Conservation (phyloP, 1,139 yeast species). For the Candida mesenterica region DNA sequence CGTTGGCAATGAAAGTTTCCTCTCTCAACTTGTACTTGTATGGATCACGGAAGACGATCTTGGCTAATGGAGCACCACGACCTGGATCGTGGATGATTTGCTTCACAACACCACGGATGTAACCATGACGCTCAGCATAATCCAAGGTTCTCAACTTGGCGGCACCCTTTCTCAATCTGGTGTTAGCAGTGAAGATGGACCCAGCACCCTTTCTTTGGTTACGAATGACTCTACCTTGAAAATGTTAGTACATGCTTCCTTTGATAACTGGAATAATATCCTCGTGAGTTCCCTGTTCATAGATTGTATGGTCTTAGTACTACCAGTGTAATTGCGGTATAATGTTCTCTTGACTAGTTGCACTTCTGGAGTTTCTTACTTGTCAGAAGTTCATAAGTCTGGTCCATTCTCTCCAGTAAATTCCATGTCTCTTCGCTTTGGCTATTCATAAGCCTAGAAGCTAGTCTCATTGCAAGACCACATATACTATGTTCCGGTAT, state of each 20-base stretch:
- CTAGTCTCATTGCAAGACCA: too few species aligned
- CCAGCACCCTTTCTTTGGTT: slow-evolving; percentile 99
- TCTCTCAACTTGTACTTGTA: slow-evolving; percentile 97
- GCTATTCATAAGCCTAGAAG: too few species aligned
- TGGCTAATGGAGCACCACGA: slow-evolving; percentile 99
- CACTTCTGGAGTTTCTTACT: not conserved
- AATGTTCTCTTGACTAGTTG: too few species aligned
- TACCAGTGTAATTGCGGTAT: too few species aligned
- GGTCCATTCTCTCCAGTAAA: too few species aligned
- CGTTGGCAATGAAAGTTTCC: slow-evolving; percentile 98
- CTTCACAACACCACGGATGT: slow-evolving; percentile 98
- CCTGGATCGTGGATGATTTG: slow-evolving; percentile 99
- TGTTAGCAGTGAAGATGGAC: slow-evolving; percentile 99
- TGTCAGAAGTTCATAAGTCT: too few species aligned
- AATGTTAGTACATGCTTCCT: too few species aligned
- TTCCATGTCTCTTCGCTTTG: too few species aligned
- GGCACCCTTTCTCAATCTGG: slow-evolving; percentile 99
- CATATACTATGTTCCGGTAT: too few species aligned
- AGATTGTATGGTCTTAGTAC: too few species aligned
- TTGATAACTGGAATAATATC: too few species aligned
- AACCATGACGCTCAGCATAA: slow-evolving; percentile 99
- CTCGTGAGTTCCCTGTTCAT: too few species aligned
- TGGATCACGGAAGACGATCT: slow-evolving; percentile 99
- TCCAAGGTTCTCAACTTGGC: slow-evolving; percentile 99
- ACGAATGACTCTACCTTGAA: slow-evolving; percentile 99